Evolutionary conservation across 352 stramenopile species (phyloP).

Genomic region (Phytopythium boreale): DNA sequence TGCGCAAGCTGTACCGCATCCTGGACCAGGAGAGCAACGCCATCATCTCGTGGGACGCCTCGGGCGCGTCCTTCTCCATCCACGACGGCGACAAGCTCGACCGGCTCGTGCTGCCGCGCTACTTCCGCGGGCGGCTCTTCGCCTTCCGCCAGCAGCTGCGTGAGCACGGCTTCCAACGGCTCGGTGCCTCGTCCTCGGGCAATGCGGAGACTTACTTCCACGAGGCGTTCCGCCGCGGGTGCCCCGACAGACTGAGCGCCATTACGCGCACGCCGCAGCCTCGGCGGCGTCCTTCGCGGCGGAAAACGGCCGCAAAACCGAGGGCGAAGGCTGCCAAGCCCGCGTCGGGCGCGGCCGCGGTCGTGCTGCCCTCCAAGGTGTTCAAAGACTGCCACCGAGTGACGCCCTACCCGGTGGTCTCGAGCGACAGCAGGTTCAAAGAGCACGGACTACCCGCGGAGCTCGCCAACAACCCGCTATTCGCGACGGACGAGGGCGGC

Average conservation of each 20-base stretch:
- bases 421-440: slow-evolving; percentile 7
- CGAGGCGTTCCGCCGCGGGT: slow-evolving; percentile 42
- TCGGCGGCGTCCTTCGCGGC: slow-evolving; percentile 22
- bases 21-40: slow-evolving; percentile 51
- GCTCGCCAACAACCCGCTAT: slow-evolving; percentile 23
- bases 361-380: slow-evolving; percentile 4
- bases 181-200: neutral
- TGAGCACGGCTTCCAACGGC: slow-evolving; percentile 53
- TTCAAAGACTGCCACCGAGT: slow-evolving; percentile 13
- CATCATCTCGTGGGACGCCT: slow-evolving; percentile 56
- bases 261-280: slow-evolving; percentile 41
- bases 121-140: slow-evolving; percentile 62
- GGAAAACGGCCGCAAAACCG: slow-evolving; percentile 5
- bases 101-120: slow-evolving; percentile 46
- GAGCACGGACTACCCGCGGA: slow-evolving; percentile 13
- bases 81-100: slow-evolving; percentile 46
- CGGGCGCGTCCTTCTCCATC: slow-evolving; percentile 55
- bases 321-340: slow-evolving; percentile 24
- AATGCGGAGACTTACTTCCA: slow-evolving; percentile 38
- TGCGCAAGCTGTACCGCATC: slow-evolving; percentile 77
- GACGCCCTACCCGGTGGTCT: slow-evolving; percentile 9
- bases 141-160: slow-evolving; percentile 67
- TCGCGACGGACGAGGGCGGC: slow-evolving; percentile 12
- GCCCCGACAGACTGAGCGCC: slow-evolving; percentile 28
- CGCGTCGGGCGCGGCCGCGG: neutral